These are phyloP conservation scores for Candolleomyces efflorescens DNA, from an alignment of 768 basidiomycete genomes.

Conservation along the genomic window DNA sequence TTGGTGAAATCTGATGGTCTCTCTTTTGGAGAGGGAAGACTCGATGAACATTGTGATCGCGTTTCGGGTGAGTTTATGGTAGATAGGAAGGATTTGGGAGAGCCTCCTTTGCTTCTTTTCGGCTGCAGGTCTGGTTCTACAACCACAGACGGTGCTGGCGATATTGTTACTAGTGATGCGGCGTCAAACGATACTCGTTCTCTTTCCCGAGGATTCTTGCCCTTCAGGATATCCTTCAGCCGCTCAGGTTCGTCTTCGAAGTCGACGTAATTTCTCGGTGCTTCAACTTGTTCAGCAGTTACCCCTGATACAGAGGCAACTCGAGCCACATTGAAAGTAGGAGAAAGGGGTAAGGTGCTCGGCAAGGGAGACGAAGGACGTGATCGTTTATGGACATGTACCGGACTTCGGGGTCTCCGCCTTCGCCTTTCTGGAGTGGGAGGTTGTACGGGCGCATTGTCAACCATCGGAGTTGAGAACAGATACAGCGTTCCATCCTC, in stretches of 20 bases:
- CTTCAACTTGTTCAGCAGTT: slow-evolving; percentile 66
- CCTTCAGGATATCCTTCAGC: slow-evolving; percentile 69
- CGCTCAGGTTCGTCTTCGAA: slow-evolving; percentile 78
- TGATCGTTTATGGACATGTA: slow-evolving; percentile 18
- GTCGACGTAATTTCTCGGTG: slow-evolving; percentile 75
- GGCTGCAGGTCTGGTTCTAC: slow-evolving; percentile 15
- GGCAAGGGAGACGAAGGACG: slow-evolving; percentile 34
- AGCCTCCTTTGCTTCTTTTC: slow-evolving; percentile 27
- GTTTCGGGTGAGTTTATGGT: slow-evolving; percentile 40
- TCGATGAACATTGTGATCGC: slow-evolving; percentile 34
- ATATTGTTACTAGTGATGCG: slow-evolving; percentile 16
- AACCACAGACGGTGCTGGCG: slow-evolving; percentile 21
- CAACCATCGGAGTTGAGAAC: slow-evolving; percentile 20
- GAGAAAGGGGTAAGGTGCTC: slow-evolving; percentile 20
- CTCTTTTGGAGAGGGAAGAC: slow-evolving; percentile 34
- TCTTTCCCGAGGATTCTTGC: slow-evolving; percentile 39
- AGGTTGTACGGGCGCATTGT: slow-evolving; percentile 10
- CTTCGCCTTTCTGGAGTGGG: slow-evolving; percentile 11
- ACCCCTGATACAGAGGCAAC: slow-evolving; percentile 53
- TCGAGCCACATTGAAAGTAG: slow-evolving; percentile 42
- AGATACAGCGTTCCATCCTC: slow-evolving; percentile 42
- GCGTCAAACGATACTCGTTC: slow-evolving; percentile 19
- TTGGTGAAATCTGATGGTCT: slow-evolving; percentile 18
- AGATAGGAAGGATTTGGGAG: slow-evolving; percentile 42
- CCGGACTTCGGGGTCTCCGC: not conserved